A percentile compares a stretch with the other conserved stretches of the same genome.
Conservation (phyloP, 1,284 basidiomycete genomes). For the Phylloporus sp. region DNA sequence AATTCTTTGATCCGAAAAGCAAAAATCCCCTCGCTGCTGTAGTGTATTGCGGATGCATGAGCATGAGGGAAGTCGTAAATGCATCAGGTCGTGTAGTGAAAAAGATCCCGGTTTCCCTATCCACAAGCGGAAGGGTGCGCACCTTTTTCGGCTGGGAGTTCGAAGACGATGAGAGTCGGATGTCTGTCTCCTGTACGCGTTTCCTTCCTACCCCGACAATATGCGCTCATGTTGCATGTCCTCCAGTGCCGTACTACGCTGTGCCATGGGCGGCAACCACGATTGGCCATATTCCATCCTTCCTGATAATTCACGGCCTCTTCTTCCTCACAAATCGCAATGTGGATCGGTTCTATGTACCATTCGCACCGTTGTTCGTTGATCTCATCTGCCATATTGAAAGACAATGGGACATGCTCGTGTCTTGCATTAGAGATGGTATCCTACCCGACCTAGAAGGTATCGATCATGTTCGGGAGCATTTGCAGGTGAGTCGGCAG, state of each 20-base stretch:
- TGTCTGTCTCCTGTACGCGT: too few relatives aligned
- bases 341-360: constrained; percentile 10
- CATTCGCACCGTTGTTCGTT: constrained; percentile 17
- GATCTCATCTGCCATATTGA: constrained; percentile 28
- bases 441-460: constrained; percentile 26
- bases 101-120: constrained; percentile 19
- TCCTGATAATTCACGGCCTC: too few relatives aligned
- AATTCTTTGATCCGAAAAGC: background rate
- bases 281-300: constrained; percentile 3
- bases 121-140: background rate
- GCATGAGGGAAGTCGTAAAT: constrained; percentile 17
- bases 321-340: background rate
- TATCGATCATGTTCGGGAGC: constrained; percentile 19
- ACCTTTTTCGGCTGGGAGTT: too few relatives aligned
- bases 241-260: too few relatives aligned
- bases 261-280: constrained; percentile 12
- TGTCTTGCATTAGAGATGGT: constrained; percentile 26
- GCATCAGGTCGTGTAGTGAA: constrained; percentile 19
- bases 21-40: background rate
- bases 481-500: constrained; percentile 20
- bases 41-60: constrained; percentile 13
- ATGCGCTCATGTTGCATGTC: too few relatives aligned
- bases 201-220: too few relatives aligned
- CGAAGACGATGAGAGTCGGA: too few relatives aligned
- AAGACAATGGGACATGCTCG: constrained; percentile 30